Evolutionary conservation across 164 flowering plant genomes (phyloP), one percentile per base, ranked within the genome.

Genomic region (Saururus chinensis): DNA sequence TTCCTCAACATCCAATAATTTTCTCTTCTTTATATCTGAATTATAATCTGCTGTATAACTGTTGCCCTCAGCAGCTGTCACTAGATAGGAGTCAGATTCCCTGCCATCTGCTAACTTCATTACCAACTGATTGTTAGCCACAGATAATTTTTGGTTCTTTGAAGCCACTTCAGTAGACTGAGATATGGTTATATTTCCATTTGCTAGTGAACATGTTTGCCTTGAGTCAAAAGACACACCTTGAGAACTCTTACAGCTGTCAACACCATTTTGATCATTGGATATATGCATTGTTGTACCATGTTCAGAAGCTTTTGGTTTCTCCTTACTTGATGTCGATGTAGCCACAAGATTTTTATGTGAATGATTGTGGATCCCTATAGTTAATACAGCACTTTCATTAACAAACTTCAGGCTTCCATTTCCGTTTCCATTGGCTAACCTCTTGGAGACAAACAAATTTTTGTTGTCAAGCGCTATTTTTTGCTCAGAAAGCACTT

Each of bases 21-120:
- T 92, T 73, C 92, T 81, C 73, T 83, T 87, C 26, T 30, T 30
- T 6, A 30, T 30, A 2, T 30, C 6, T 30, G 37, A 30, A 30
- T 68, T 65, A 41, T 63, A 48, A 51, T 60, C 68, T 72, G 74
- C 41, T 57, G 56, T 54, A 62, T 37, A 26, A 23, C 67, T 62
- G 23, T 55, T 71, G 59, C 57, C 57, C 35, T 68, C 77, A 66
- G 65, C 66, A 12, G 49, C 68, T 60, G 60, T 24, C 53, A 69
- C 66, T 40, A 53, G n/a, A n/a, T n/a, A 57, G 57, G 69, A 60
- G 59, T 64, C 72, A 65, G 64, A 37, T 49, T 53, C 63, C 49
- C 65, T 63, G 51, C 59, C 68, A 62, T 40, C 48, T 62, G 54
- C 55, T 48, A 49, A 49, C 20, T 26, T 51, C n/a, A 49, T 69